Conservation (phyloP, 352 stramenopile genomes). For the Phytophthora cryptogea region DNA sequence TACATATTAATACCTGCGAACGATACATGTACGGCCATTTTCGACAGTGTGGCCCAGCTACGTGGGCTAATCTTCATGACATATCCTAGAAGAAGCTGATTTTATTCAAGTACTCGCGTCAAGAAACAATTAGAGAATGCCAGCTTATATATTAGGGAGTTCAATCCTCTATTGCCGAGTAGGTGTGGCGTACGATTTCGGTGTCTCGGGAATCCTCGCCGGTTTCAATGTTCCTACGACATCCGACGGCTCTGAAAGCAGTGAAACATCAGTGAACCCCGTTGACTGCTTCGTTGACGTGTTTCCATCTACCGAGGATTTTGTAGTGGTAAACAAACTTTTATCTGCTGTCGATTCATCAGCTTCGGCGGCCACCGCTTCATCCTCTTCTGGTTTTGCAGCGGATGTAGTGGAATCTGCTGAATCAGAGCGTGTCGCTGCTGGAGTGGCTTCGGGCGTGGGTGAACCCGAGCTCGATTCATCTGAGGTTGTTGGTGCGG, state of each 20-base stretch:
- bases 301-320: slow-evolving; percentile 8
- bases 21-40: no score
- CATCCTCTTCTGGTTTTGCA: background rate
- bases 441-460: slow-evolving; percentile 17
- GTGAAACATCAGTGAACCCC: slow-evolving; percentile 14
- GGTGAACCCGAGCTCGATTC: slow-evolving; percentile 3
- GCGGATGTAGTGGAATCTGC: background rate
- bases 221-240: slow-evolving; percentile 29
- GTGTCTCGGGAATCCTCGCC: slow-evolving; percentile 17
- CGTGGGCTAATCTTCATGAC: no score
- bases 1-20: no score
- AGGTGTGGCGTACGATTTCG: slow-evolving; percentile 22
- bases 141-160: slow-evolving; percentile 28
- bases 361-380: background rate
- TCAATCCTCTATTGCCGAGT: slow-evolving; percentile 10
- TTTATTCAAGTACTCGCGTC: no score
- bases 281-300: slow-evolving; percentile 17
- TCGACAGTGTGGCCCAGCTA: no score
- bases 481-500: slow-evolving; percentile 4
- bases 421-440: slow-evolving; percentile 12
- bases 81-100: no score
- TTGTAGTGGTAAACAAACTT: background rate
- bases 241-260: slow-evolving; percentile 24
- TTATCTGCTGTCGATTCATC: background rate
- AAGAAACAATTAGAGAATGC: background rate